Percentiles rank a stretch among this genome's conserved stretches.
Conservation (phyloP, 768 basidiomycete genomes). For the Guyanaporus albipodus region DNA sequence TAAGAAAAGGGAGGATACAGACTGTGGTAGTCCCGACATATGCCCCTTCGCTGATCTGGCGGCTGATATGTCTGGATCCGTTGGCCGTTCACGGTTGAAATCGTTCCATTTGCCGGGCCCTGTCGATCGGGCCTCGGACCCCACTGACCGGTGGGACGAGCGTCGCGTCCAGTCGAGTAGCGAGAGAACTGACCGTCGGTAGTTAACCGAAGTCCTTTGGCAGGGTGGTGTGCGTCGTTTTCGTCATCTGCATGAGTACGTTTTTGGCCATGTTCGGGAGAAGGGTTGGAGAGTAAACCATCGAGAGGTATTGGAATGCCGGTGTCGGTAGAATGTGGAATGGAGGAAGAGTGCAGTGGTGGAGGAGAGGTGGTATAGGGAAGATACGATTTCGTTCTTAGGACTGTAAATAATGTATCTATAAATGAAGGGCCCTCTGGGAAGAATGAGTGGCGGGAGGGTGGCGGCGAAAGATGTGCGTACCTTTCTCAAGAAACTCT, state of each 20-base stretch:
- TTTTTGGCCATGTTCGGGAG: constrained; percentile 60
- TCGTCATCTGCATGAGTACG: constrained; percentile 63
- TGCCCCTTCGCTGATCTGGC: constrained; percentile 68
- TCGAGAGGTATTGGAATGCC: constrained; percentile 84
- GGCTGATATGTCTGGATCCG: constrained; percentile 61
- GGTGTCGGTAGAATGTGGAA: constrained; percentile 41
- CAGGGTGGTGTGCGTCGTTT: constrained; percentile 50
- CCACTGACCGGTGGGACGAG: constrained; percentile 43
- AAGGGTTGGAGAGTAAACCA: constrained; percentile 45
- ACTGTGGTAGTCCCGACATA: constrained; percentile 94
- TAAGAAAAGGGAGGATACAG: constrained; percentile 33
- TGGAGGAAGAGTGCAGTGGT: constrained; percentile 32
- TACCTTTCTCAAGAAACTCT: constrained; percentile 92
- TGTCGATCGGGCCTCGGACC: constrained; percentile 31
- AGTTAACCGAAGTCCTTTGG: constrained; percentile 69
- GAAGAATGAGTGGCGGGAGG: constrained; percentile 10
- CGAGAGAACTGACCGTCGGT: constrained; percentile 66
- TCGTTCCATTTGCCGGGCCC: constrained; percentile 24
- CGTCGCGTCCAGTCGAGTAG: constrained; percentile 43
- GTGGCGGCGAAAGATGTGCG: constrained; percentile 13
- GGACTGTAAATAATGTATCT: constrained; percentile 78
- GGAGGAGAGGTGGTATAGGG: constrained; percentile 56
- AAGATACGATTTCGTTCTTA: constrained; percentile 82
- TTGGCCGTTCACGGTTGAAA: constrained; percentile 37
- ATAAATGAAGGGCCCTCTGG: constrained; percentile 74